Base-by-base conservation (phyloP, 257 asterid species). In the Ligustrum vulgare region DNA sequence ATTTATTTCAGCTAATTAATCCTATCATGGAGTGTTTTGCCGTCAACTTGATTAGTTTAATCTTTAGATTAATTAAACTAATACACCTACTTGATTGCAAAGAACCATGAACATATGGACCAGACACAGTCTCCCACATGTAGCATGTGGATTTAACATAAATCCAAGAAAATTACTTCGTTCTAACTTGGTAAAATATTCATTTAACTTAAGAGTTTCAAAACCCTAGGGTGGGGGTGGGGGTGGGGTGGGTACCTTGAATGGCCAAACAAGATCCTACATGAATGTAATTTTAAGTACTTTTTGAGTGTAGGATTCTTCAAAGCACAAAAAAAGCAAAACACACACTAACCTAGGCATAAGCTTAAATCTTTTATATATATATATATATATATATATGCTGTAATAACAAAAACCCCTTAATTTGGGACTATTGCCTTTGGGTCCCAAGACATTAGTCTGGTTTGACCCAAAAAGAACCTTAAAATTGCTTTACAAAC, bases 111-210 rank as follows among this genome's bases (percentile, higher is more conserved):
- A 45, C 13, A 78, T 45, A 45, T 45, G 56, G 20, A 72, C n/a
- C 70, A 80, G 54, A 77, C 85, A 72, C 83, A 32, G 88, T 75
- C 85, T 80, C 84, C 84, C 87, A 85, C 85, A 79, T 75, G 87
- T 25, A 71, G 85, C 84, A 82, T 85, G 85, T 80, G 83, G 76
- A 68, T 16, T 71, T 78, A 77, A 73, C 73, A 72, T 77, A 71
- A 81, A 74, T 83, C 87, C 83, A 81, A 82, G 75, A 80, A 22
- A 69, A 41, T 78, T 64, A 67, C 74, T 75, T 78, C 76, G 65
- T 70, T 78, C 47, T 49, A 60, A 35, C 43, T 37, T 23, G 18
- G 32, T 74, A 41, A 75, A 69, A 72, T 6, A 76, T 37, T n/a
- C 13, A 60, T 2, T 20, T 20, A 73, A 71, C 31, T 20, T 23